Evolutionary conservation across 2,329 filamentous ascomycete species (phyloP).

Genomic region (Fusarium zealandicum): DNA sequence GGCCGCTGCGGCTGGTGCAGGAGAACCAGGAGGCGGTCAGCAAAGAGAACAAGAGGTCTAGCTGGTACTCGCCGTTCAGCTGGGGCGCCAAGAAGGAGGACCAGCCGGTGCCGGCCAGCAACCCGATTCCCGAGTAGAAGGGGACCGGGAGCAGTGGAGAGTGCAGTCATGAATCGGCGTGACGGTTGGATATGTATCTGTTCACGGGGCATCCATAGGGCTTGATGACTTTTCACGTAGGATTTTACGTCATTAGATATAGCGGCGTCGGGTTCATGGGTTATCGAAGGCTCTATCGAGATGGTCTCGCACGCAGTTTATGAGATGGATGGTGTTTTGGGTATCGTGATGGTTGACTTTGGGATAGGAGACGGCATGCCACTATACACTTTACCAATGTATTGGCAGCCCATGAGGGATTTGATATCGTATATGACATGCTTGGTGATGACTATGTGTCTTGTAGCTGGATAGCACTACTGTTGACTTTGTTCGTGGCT

Average conservation of each 20-base stretch:
- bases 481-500: too few species aligned
- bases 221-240: slow-evolving; percentile 41
- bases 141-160: slow-evolving; percentile 5
- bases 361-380: slow-evolving; percentile 22
- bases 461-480: too few species aligned
- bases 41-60: slow-evolving; percentile 66
- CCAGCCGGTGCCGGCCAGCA: slow-evolving; percentile 36
- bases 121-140: slow-evolving; percentile 47
- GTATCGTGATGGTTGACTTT: slow-evolving; percentile 27
- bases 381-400: slow-evolving; percentile 8
- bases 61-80: slow-evolving; percentile 69
- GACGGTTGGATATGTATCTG: slow-evolving; percentile 39
- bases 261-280: slow-evolving; percentile 44
- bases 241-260: slow-evolving; percentile 43
- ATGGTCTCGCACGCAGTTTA: slow-evolving; percentile 33
- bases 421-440: too few species aligned
- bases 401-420: too few species aligned
- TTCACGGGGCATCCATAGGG: slow-evolving; percentile 36
- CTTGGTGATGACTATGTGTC: too few species aligned
- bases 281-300: slow-evolving; percentile 40
- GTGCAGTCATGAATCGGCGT: slow-evolving; percentile 31
- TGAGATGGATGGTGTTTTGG: slow-evolving; percentile 26
- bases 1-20: slow-evolving; percentile 86
- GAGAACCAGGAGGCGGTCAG: slow-evolving; percentile 67
- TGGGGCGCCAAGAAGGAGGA: slow-evolving; percentile 60